These are phyloP conservation scores for Fusarium camptoceras DNA, from an alignment of 2,329 filamentous ascomycete genomes.

Conservation along the genomic window DNA sequence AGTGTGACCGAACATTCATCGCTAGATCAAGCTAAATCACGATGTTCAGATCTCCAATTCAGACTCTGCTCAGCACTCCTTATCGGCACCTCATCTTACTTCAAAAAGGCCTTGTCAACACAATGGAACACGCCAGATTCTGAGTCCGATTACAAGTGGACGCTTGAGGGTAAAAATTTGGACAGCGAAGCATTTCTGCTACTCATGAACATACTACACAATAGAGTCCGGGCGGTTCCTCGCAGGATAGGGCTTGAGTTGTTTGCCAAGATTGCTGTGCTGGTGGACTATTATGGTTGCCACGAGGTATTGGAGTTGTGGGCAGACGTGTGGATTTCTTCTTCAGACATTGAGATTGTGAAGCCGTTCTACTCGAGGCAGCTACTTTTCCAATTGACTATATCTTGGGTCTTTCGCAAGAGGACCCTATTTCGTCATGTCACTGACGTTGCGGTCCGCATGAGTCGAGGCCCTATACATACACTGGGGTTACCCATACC, in stretches of 20 bases:
- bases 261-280: neutral
- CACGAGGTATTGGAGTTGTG: neutral
- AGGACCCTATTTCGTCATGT: neutral
- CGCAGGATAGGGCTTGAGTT: fast-evolving
- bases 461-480: neutral
- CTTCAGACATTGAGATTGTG: fast-evolving
- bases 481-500: neutral
- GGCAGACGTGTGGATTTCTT: neutral
- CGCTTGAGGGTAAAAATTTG: fast-evolving
- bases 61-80: neutral
- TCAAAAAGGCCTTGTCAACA: neutral
- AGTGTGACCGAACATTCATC: fast-evolving
- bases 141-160: neutral
- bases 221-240: fast-evolving
- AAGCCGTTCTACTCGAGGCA: neutral
- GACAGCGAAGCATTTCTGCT: neutral
- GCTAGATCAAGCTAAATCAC: neutral
- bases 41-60: neutral
- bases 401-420: neutral
- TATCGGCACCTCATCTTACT: neutral
- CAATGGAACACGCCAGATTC: neutral
- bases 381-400: neutral
- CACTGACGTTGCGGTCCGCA: fast-evolving
- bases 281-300: neutral
- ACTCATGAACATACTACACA: neutral